Base-by-base conservation (phyloP, 768 basidiomycete genomes). In the Phaeotremella skinneri region DNA sequence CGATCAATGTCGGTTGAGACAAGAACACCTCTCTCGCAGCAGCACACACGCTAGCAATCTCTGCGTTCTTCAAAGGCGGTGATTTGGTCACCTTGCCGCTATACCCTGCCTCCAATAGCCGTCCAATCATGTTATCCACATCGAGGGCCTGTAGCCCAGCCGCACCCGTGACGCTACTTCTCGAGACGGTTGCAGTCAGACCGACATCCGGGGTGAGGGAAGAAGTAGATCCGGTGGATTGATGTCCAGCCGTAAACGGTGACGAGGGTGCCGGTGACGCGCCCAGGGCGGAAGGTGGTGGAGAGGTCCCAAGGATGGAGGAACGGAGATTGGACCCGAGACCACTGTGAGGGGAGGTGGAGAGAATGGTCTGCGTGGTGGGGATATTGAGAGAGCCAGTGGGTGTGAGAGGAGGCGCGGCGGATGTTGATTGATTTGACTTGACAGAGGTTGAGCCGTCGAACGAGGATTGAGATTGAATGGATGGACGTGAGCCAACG, bases 91-190 rank as follows among this genome's bases (percentile, higher is more conserved):
- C 89, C 83, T 98, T 99, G 76, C 93, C 94, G 4, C 89, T 90
- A 77, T 98, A 99, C 3, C 94, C 96, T 5, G 96, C 91, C 68
- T 97, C 93, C 64, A 99, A 82, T 47, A 99, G 83, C 51, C 94
- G 86, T 73, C 89, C 87, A 72, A 99, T 98, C 89, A 98, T 96
- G 78, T 97, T 93, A 79, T 98, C 94, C 57, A 98, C 85, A 78
- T 99, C 96, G 68, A 97, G 81, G 47, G 84, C 85, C 73, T 70
- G 67, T 16, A 61, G 54, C 7, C 61, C 68, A 13, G 41, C 31
- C 9, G 43, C 55, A 4, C 54, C 61, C 27, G 65, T 31, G 27
- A 63, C 55, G 59, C 66, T 68, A 20, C 37, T 20, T 37, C 71
- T 56, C 39, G 59, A 62, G 37, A 66, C 55, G 14, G 63, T 61